These are phyloP conservation scores for Haplosporangium gracile DNA, from an alignment of 192 early-diverging fungal genomes.

Conservation along the genomic window DNA sequence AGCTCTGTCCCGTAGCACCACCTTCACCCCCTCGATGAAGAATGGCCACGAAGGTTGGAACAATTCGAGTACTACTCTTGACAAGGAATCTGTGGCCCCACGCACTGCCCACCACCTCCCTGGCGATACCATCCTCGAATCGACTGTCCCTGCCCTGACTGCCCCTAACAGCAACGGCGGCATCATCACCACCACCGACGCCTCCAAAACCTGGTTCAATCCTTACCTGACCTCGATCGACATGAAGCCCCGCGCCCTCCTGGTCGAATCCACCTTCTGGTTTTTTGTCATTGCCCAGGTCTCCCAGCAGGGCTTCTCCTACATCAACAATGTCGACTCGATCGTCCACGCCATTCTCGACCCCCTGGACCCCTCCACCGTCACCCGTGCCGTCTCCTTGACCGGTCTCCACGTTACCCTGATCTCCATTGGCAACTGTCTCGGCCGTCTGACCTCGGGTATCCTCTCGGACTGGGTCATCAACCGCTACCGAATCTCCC, in stretches of 20 bases:
- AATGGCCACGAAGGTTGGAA: slow-evolving; percentile 44
- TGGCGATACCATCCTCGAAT: slow-evolving; percentile 38
- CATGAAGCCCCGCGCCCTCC: slow-evolving; percentile 43
- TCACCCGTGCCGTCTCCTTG: slow-evolving; percentile 27
- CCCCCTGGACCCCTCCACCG: slow-evolving; percentile 34
- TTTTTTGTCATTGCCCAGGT: slow-evolving; percentile 55
- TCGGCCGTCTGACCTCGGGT: slow-evolving; percentile 50
- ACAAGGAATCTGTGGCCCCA: slow-evolving; percentile 13
- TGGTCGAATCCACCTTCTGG: slow-evolving; percentile 49
- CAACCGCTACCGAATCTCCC: slow-evolving; percentile 46
- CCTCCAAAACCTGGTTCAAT: slow-evolving; percentile 21
- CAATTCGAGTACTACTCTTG: slow-evolving; percentile 37
- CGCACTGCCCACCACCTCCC: slow-evolving; percentile 20
- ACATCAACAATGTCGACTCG: slow-evolving; percentile 57
- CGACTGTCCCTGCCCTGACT: slow-evolving; percentile 13
- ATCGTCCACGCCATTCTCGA: slow-evolving; percentile 48
- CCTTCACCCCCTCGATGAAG: slow-evolving; percentile 45
- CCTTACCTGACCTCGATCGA: slow-evolving; percentile 47
- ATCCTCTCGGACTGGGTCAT: slow-evolving; percentile 55
- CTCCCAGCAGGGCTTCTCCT: slow-evolving; percentile 50
- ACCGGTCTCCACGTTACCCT: slow-evolving; percentile 49
- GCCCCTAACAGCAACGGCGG: not conserved
- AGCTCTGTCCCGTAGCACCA: slow-evolving; percentile 41
- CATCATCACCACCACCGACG: slow-evolving; percentile 14
- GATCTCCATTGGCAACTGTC: slow-evolving; percentile 54